Percentiles rank a stretch among this genome's conserved stretches.
Evolutionary conservation across 352 stramenopile genomes (phyloP).

Genomic region (Phytophthora nicotianae): DNA sequence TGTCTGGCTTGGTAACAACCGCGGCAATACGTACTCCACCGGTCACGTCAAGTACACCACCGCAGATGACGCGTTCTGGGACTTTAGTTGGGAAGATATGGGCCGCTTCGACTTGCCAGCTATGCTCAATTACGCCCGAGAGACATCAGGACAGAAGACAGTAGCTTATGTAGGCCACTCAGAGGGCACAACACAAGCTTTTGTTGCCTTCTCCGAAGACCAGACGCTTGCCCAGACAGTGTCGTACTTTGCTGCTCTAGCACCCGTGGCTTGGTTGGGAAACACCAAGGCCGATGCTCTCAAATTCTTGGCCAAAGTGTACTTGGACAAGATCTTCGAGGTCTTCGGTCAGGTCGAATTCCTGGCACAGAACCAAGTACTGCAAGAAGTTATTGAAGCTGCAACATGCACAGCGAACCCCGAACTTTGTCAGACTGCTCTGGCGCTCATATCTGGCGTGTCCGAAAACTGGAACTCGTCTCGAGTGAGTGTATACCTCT

Average conservation of each 20-base stretch:
- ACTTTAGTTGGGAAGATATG: constrained; percentile 67
- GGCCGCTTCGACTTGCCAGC: constrained; percentile 54
- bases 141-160: constrained; percentile 33
- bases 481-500: constrained; percentile 56
- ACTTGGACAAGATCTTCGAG: constrained; percentile 49
- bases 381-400: constrained; percentile 43
- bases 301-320: constrained; percentile 28
- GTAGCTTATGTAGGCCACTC: constrained; percentile 54
- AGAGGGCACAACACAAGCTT: constrained; percentile 58
- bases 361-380: constrained; percentile 34
- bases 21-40: constrained; percentile 62
- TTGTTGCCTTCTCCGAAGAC: constrained; percentile 55
- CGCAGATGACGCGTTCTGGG: constrained; percentile 47
- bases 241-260: constrained; percentile 56
- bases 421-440: constrained; percentile 38
- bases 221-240: constrained; percentile 53
- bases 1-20: constrained; percentile 71
- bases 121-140: constrained; percentile 48
- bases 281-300: constrained; percentile 38
- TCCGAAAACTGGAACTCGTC: constrained; percentile 53
- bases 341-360: constrained; percentile 47
- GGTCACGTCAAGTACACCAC: constrained; percentile 48
- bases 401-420: constrained; percentile 40
- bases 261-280: constrained; percentile 42
- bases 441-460: constrained; percentile 37